Evolutionary conservation across 768 basidiomycete species (phyloP), one percentile per base, ranked within the genome.

Genomic region (Macrocybe gigantea): DNA sequence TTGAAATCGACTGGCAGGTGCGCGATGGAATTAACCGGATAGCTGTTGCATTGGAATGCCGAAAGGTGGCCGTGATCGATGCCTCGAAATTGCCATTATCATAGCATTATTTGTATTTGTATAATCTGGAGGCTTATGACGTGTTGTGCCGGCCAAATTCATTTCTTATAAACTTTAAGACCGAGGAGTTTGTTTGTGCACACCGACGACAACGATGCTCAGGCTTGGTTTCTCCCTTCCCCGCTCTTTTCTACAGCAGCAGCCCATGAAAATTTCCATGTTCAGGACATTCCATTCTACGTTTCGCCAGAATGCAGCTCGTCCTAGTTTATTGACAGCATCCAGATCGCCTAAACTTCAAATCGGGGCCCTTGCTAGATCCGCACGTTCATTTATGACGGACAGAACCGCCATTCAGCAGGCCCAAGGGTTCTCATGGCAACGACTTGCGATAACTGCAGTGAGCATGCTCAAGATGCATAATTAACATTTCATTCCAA

Each of bases 1-100:
- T 85, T 53, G 87, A 88, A 62, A 80, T 88, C 48, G 82, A 81
- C 57, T 89, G 87, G 87, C 83, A 82, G 61, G 69, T 66, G 31
- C 59, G 66, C 30, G 64, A 68, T 34, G 72, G 73, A 8, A 60
- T 77, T 36, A 79, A 83, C 60, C 73, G 87, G 34, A 72, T 89
- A 56, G 83, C 84, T 5, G 60, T 89, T 54, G 83, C 84, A 13
- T 65, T 89, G 57, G 84, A 87, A 62, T 80, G 78, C 51, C 73
- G 74, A 45, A 65, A 74, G 33, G 85, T 88, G n/a, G 84, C 78
- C 5, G 72, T 89, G 33, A 71, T 88, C 40, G 85, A 89, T 59
- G 66, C 79, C 32, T 59, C 67, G 9, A 77, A 73, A 67, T 85
- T 51, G 64, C 73, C 33, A 39, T 8, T 44, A 35, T 6, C 40